A percentile compares a stretch with the other conserved stretches of the same genome.
These are phyloP conservation scores for Apiospora aurea DNA, from an alignment of 2,329 filamentous ascomycete species.

Conservation along the genomic window DNA sequence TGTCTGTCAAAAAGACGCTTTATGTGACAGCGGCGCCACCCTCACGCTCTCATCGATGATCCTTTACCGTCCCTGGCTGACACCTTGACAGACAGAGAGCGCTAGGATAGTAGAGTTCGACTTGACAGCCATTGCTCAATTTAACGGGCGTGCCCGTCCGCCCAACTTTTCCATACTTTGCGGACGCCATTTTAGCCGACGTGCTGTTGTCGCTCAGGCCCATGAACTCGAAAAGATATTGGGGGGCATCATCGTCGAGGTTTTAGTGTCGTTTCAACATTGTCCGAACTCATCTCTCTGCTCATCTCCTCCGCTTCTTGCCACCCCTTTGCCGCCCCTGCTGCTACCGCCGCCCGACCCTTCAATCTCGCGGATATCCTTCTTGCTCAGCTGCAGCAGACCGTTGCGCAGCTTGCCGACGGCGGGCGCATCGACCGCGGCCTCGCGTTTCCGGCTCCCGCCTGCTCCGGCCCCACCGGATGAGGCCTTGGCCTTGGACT, in stretches of 20 bases:
- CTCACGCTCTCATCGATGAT: not conserved
- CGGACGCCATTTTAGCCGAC: not conserved
- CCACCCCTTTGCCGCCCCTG: conserved; percentile 29
- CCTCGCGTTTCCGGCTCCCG: conserved; percentile 48
- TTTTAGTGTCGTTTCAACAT: not conserved
- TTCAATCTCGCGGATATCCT: conserved; percentile 64
- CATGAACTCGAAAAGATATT: not conserved
- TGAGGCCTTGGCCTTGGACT: conserved; percentile 32
- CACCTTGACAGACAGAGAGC: not conserved
- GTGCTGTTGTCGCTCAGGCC: not conserved
- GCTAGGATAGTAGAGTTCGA: not conserved
- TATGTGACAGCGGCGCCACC: conserved; percentile 22
- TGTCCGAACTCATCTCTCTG: not conserved
- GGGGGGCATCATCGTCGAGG: not conserved
- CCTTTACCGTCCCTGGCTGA: not conserved
- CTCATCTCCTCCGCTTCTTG: conserved; percentile 39
- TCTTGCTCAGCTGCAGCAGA: conserved; percentile 74
- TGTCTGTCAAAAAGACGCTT: not conserved
- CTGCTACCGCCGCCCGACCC: conserved; percentile 25
- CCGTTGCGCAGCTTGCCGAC: conserved; percentile 84
- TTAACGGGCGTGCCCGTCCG: not conserved
- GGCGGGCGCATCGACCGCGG: conserved; percentile 75
- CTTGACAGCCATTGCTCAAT: not conserved
- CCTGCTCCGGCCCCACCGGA: conserved; percentile 45
- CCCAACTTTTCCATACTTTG: not conserved